Evolutionary conservation across 2,329 filamentous ascomycete genomes (phyloP), one percentile per base, ranked within the genome.

Genomic region (Alternaria novae-zelandiae): DNA sequence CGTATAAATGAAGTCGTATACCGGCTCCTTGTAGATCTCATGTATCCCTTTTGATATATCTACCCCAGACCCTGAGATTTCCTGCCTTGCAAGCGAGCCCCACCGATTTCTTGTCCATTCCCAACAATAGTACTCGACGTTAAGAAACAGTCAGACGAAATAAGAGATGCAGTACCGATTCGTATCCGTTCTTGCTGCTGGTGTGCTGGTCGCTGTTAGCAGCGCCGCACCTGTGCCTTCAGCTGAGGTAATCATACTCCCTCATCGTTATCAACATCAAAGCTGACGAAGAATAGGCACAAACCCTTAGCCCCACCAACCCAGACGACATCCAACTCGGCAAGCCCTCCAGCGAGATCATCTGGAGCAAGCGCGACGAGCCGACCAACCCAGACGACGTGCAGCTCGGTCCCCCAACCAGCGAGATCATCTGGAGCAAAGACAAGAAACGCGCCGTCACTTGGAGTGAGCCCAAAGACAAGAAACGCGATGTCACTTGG

Each of bases 141-240:
- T 6, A 30, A 20, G 10, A 36, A 10, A 9, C 2, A 15, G 3
- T 4, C 1, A 32, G 9, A 32, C 4, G 23, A 6, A 12, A 17
- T 1, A 10, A 17, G 61, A 32, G 28, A 76, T 78, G 75, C 74
- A 74, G 50, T 73, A 74, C 67, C 70, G 67, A 57, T 57, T 74
- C 11, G 68, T 74, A 5, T 74, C 74, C 36, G 65, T 70, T 20
- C 63, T 77, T 28, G 72, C 72, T 58, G 68, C 66, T 43, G 66
- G 74, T 56, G 63, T 67, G 30, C 25, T 78, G 32, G 46, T 75
- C 36, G 67, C 65, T 41, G 68, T 68, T 10, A 68, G 68, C 41
- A 71, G 61, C 32, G 71, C 62, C 4, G 66, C 72, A 11, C 74
- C 75, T n/a, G 55, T 78, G 43, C 59, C 70, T 23, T 58, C 66